Evolutionary conservation across 2,329 filamentous ascomycete species (phyloP), one percentile per base, ranked within the genome.

Genomic region (Gaeumannomyces sp.): DNA sequence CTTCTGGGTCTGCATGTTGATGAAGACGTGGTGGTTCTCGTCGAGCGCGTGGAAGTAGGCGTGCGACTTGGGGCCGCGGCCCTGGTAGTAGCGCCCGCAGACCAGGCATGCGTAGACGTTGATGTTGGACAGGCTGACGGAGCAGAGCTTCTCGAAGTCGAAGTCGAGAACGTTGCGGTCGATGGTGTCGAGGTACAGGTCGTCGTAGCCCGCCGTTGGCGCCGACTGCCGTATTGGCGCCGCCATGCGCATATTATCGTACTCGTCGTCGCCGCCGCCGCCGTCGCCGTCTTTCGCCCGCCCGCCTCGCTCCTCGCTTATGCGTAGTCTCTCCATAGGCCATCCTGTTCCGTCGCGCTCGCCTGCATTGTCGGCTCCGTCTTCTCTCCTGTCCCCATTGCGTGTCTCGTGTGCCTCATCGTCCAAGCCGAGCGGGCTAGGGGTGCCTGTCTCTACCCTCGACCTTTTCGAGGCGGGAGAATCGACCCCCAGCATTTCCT

Each of bases 131-230:
- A 99, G 84, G 45, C 92, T 96, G 69, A 99, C 85, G 29, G 94
- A 98, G 79, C 95, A 99, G 16, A 97, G 86, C 81, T 99, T 99
- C 76, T 99, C 95, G 75, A 99, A 99, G 77, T 99, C 95, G 75
- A 98, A 98, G 77, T 99, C 95, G 65, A 98, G 88, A 60, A 97
- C 89, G 73, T 89, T 87, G 72, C 95, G 91, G 76, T 97, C 88
- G 78, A 99, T 96, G 16, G 95, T 98, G 80, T 99, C 95, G 70
- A 99, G 90, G 76, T 99, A 99, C 33, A 99, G 87, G 76, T 99
- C 94, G 72, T 90, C 89, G 80, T 97, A 99, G 67, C 94, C 94
- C 74, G 90, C 90, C 45, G 91, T 86, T 22, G 94, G 93, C 59
- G 89, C 91, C 62, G 82, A 81, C 75, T 97, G 93, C 69, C 92